A percentile compares a stretch with the other conserved stretches of the same genome.
Conservation (phyloP, 2,329 filamentous ascomycete species). For the Pseudogymnoascus sp. region DNA sequence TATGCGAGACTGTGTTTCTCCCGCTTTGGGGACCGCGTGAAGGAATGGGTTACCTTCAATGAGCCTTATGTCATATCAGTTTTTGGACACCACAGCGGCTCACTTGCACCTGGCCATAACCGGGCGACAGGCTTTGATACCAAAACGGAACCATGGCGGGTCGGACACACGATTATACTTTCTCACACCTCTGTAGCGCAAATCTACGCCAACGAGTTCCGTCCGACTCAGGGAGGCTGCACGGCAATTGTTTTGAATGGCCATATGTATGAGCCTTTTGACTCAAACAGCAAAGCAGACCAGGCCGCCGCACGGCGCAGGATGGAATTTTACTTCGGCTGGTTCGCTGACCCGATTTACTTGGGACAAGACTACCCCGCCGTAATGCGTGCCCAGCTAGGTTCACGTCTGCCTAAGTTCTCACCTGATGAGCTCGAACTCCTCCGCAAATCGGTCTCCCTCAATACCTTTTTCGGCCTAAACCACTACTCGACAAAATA, state of each 20-base stretch:
- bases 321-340: conserved; percentile 24
- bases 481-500: conserved; percentile 25
- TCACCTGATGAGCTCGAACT: conserved; percentile 17
- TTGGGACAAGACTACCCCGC: conserved; percentile 20
- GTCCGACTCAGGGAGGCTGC: conserved; percentile 15
- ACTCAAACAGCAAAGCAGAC: conserved; percentile 18
- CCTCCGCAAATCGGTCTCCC: conserved; percentile 15
- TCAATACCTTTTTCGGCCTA: conserved; percentile 24
- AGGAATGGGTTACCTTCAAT: conserved; percentile 35
- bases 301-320: conserved; percentile 21
- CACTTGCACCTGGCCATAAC: not conserved
- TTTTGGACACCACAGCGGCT: conserved; percentile 20
- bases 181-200: conserved; percentile 21
- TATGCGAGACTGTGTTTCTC: conserved; percentile 33
- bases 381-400: conserved; percentile 21
- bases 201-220: conserved; percentile 21
- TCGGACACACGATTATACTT: conserved; percentile 24
- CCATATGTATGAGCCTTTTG: conserved; percentile 24
- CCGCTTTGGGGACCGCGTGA: conserved; percentile 32
- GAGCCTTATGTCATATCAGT: conserved; percentile 30
- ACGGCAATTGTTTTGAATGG: conserved; percentile 22
- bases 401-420: conserved; percentile 20
- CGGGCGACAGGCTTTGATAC: conserved; percentile 23
- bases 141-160: conserved; percentile 23
- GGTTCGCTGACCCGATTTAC: conserved; percentile 25